Evolutionary conservation across 345 rosid genomes (phyloP).

Genomic region (Lepidium aucheri): DNA sequence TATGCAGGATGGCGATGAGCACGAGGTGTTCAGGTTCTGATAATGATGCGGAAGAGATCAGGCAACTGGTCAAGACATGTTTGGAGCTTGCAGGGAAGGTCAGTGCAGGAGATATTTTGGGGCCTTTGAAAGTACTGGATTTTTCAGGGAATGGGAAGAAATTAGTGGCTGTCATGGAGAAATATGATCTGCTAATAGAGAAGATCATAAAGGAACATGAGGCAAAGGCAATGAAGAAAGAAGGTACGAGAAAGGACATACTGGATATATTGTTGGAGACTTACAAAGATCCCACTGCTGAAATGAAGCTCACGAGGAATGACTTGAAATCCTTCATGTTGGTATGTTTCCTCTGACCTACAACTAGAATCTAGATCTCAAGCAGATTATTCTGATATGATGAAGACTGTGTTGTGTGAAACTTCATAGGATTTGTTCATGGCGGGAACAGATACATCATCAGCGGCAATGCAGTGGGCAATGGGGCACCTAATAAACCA

Average conservation of each 20-base stretch:
- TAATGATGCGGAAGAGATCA: conserved; percentile 39
- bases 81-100: conserved; percentile 49
- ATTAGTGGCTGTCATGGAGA: conserved; percentile 33
- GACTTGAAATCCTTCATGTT: conserved; percentile 61
- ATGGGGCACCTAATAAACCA: conserved; percentile 38
- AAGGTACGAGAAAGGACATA: conserved; percentile 17
- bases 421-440: conserved; percentile 28
- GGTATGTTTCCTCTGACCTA: conserved; percentile 43
- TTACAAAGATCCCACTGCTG: conserved; percentile 36
- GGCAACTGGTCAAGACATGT: conserved; percentile 30
- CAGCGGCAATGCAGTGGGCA: conserved; percentile 62
- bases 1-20: conserved; percentile 65
- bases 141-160: conserved; percentile 52
- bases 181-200: conserved; percentile 45
- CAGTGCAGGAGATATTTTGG: conserved; percentile 51
- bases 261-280: conserved; percentile 29
- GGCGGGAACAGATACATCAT: conserved; percentile 47
- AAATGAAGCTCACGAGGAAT: conserved; percentile 41
- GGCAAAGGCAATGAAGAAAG: conserved; percentile 16
- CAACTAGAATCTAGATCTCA: conserved; percentile 24
- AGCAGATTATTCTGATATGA: background rate
- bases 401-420: background rate
- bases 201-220: conserved; percentile 50
- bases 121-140: conserved; percentile 51
- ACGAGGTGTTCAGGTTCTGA: conserved; percentile 44